phyloP scores from a whole-genome alignment of 495 filamentous ascomycete species.

The Thermothielavioides terrestris region DNA sequence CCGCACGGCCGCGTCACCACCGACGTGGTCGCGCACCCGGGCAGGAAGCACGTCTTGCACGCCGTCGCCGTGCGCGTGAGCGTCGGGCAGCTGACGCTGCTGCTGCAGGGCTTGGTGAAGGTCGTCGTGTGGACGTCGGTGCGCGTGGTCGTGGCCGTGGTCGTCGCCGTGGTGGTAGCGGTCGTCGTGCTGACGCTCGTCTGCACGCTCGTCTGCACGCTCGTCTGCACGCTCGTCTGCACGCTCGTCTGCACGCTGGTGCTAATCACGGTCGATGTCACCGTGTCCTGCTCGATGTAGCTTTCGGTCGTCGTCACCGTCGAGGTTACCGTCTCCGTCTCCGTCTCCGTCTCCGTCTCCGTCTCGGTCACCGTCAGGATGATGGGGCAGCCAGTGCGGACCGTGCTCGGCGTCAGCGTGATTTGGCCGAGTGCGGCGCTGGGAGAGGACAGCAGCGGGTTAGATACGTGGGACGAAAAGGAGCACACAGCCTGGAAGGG shows the following conservation, averaged over 20 bases:
- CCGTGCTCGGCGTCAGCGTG: constrained; percentile 18
- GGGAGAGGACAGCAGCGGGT: background rate
- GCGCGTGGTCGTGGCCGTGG: background rate
- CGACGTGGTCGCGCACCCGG: constrained; percentile 22
- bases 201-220: background rate
- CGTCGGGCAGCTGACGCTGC: constrained; percentile 6
- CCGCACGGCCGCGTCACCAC: constrained; percentile 18
- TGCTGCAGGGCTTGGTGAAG: constrained; percentile 9
- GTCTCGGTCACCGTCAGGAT: constrained; percentile 6
- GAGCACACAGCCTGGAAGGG: background rate
- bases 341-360: constrained; percentile 5
- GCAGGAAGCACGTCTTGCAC: constrained; percentile 21
- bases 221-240: constrained; percentile 1
- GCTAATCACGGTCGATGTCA: background rate
- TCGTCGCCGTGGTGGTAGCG: constrained; percentile 5
- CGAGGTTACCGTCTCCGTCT: constrained; percentile 4
- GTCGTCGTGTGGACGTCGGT: constrained; percentile 3
- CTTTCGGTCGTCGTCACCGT: constrained; percentile 10
- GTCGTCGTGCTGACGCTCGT: constrained; percentile 6
- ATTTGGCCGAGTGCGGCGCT: constrained; percentile 22
- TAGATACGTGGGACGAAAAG: no score
- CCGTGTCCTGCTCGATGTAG: constrained; percentile 10
- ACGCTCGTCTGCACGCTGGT: constrained; percentile 1
- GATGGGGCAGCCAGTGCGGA: constrained; percentile 7
- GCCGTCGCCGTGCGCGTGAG: constrained; percentile 19